Conservation (phyloP, 2,329 filamentous ascomycete species). For the Venturia aucupariae region DNA sequence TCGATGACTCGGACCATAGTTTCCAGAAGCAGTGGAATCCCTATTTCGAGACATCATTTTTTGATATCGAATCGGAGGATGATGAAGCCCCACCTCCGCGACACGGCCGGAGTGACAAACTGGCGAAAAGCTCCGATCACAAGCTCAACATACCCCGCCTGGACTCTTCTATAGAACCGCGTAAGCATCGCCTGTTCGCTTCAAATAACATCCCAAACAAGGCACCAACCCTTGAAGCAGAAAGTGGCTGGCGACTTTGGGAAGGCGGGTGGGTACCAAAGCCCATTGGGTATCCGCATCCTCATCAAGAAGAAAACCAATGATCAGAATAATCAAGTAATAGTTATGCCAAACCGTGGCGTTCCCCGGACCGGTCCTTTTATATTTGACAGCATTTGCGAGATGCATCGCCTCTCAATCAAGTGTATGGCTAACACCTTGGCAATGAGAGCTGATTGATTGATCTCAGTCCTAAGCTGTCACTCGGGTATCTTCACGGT, state of each 20-base stretch:
- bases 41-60: neutral
- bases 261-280: conserved; percentile 6
- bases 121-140: neutral
- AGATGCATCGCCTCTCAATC: neutral
- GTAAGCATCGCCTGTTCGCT: neutral
- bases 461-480: neutral
- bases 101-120: neutral
- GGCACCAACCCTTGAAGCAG: neutral
- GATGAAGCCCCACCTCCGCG: neutral
- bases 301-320: neutral
- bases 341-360: neutral
- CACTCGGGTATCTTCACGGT: neutral
- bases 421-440: neutral
- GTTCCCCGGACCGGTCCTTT: neutral
- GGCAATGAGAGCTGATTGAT: neutral
- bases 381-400: neutral
- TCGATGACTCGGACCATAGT: neutral
- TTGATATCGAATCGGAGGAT: conserved; percentile 2
- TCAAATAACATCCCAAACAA: neutral
- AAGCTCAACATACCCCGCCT: neutral
- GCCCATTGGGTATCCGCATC: conserved; percentile 5
- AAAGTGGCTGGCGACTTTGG: conserved; percentile 4
- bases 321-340: too few species aligned
- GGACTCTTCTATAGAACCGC: neutral
- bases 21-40: conserved; percentile 4